Evolutionary conservation across 2,329 filamentous ascomycete genomes (phyloP), one percentile per base, ranked within the genome.

Genomic region (Shiraia bambusicola): DNA sequence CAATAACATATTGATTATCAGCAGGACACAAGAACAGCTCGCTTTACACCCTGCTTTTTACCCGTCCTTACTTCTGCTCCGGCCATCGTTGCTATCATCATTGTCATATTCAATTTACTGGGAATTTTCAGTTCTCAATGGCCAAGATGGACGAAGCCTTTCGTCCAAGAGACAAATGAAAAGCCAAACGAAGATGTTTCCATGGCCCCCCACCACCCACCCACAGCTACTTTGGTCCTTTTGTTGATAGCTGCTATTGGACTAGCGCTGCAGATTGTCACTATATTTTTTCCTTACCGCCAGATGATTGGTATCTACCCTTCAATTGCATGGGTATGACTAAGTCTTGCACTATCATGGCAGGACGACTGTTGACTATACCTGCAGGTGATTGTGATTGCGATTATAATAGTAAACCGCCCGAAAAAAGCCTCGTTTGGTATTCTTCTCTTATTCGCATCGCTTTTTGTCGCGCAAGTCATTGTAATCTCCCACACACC

Each of bases 141-240:
- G 29, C 74, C 79, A 25, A 61, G 53, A 64, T 82, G 80, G 79
- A 72, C 70, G 14, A 67, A 56, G 34, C 69, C 76, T 3, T 82
- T 83, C 45, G 63, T 82, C 9, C 43, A 47, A 31, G 65, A 69
- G 47, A 40, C 48, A 9, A 60, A 63, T 37, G 52, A 58, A 27
- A 52, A 42, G 15, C 32, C 49, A 64, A 34, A 65, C 58, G 38
- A 63, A 53, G 34, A 71, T 62, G 45, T 56, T 52, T 22, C 49
- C 58, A 16, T 58, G 42, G 43, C 59, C 49, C 28, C 50, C 56
- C 28, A 45, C 52, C 60, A 60, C 46, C 48, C 71, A 12, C 42
- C 50, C 29, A 49, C 39, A 31, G 50, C 52, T 10, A 63, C 59
- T 11, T 59, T 56, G 34, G 51, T 40, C 14, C 43, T 69, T 5